These are phyloP conservation scores for Penicillium decumbens DNA, from an alignment of 2,329 filamentous ascomycete genomes.

Conservation along the genomic window DNA sequence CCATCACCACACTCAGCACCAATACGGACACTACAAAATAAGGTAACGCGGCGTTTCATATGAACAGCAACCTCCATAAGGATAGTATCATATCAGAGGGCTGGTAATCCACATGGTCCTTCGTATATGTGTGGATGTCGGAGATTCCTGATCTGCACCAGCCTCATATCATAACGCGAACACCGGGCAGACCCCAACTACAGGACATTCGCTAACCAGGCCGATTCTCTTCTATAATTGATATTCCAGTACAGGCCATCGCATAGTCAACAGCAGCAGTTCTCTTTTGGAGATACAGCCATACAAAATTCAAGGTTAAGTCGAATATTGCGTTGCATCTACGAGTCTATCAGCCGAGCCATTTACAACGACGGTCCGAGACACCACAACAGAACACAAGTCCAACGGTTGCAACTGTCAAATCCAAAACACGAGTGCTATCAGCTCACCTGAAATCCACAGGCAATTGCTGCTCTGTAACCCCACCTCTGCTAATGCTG, in stretches of 20 bases:
- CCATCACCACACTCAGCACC: background rate
- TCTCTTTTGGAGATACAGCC: background rate
- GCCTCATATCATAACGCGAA: too few species aligned
- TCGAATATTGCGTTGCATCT: background rate
- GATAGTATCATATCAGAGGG: too few species aligned
- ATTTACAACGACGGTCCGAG: background rate
- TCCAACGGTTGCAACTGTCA: background rate
- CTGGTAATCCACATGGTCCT: too few species aligned
- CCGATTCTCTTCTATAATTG: too few species aligned
- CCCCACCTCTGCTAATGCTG: conserved; percentile 11
- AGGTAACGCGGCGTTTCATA: background rate
- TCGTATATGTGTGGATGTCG: too few species aligned
- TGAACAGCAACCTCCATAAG: background rate
- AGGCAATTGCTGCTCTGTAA: background rate
- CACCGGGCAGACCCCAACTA: too few species aligned
- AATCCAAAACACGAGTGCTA: background rate
- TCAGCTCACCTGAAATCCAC: background rate
- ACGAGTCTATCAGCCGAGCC: background rate
- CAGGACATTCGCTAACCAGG: too few species aligned
- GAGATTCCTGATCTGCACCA: too few species aligned
- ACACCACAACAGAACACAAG: background rate
- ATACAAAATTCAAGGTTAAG: background rate
- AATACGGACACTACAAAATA: background rate
- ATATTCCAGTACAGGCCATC: too few species aligned
- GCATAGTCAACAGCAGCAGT: too few species aligned